Base-by-base conservation (phyloP, 345 rosid genomes). In the Acer yangbiense region DNA sequence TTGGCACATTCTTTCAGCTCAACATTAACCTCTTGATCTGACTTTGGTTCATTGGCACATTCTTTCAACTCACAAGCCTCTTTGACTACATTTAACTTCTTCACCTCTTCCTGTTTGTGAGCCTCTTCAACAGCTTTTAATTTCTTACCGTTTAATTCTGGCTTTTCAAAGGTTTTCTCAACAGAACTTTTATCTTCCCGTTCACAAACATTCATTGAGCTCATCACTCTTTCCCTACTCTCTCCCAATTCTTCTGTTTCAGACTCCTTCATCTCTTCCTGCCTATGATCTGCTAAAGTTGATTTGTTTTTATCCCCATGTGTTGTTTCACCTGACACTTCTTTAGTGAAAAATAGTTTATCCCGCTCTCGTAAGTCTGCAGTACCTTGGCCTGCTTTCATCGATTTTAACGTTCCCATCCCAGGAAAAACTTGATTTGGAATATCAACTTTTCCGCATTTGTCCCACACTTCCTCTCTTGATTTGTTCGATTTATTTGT, bases 201-300 rank as follows among this genome's bases (percentile, higher is more conserved):
- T 80, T 83, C 82, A 75, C 3, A 50, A 29, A 77, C 85, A 75
- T 79, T 64, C 25, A 43, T 43, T 62, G 74, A 77, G 44, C 73
- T 70, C 20, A n/a, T 77, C 82, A 71, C 77, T 79, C 89, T 80
- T 43, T 79, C 71, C 70, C 69, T 86, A 35, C 75, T 76, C 72
- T 80, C 88, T 74, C 64, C 87, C 73, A 81, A 69, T 77, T 85
- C 70, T 64, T 61, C 83, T 35, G 43, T 74, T 73, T 87, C 85
- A 60, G 55, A 21, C 63, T 83, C 86, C 69, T 70, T 81, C 25
- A 74, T 61, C 78, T 86, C 88, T 72, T 76, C 85, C 74, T 0
- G 82, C 80, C 80, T 69, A 66, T 68, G 35, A 76, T 86, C 84
- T 54, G 72, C 66, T 72, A 20, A 78, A 76, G 77, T 71, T 29